Percentiles rank a stretch among this genome's conserved stretches.
phyloP scores from a whole-genome alignment of 2,329 filamentous ascomycete species.

The Aschersonia sp. region DNA sequence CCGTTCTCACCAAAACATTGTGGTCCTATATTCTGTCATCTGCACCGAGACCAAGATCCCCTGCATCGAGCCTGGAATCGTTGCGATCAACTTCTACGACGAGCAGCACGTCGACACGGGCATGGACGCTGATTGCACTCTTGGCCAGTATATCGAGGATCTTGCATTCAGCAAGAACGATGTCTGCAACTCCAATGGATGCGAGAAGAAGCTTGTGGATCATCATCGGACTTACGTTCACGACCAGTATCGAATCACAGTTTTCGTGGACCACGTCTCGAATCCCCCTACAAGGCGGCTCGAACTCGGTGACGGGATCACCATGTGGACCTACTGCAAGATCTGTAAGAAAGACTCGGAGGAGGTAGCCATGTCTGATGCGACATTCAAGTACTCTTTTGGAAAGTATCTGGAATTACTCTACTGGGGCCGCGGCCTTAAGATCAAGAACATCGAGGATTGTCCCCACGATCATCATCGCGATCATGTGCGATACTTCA shows the following conservation, averaged over 20 bases:
- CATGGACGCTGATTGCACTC: slow-evolving; percentile 74
- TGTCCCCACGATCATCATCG: slow-evolving; percentile 88
- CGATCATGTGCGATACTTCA: slow-evolving; percentile 88
- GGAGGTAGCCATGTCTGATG: slow-evolving; percentile 80
- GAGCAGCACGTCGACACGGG: slow-evolving; percentile 65
- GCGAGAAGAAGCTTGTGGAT: slow-evolving; percentile 77
- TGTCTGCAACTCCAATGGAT: slow-evolving; percentile 71
- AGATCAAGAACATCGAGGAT: slow-evolving; percentile 50
- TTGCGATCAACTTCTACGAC: slow-evolving; percentile 86
- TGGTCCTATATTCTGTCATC: slow-evolving; percentile 84
- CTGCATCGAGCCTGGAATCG: slow-evolving; percentile 79
- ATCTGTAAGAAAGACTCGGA: slow-evolving; percentile 83
- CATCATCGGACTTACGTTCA: slow-evolving; percentile 97
- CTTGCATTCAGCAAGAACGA: slow-evolving; percentile 63
- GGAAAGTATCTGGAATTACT: slow-evolving; percentile 96
- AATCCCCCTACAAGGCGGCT: slow-evolving; percentile 26
- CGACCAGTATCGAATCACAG: slow-evolving; percentile 82
- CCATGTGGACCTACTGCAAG: slow-evolving; percentile 98
- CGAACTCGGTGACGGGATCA: slow-evolving; percentile 49
- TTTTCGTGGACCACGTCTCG: slow-evolving; percentile 56
- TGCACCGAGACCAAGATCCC: slow-evolving; percentile 90
- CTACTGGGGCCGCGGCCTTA: slow-evolving; percentile 83
- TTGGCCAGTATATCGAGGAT: slow-evolving; percentile 92
- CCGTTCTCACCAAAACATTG: slow-evolving; percentile 90
- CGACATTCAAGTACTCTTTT: slow-evolving; percentile 96